A percentile compares a stretch with the other conserved stretches of the same genome.
Conservation (phyloP, 2,329 filamentous ascomycete species). For the Fusarium oxysporum region DNA sequence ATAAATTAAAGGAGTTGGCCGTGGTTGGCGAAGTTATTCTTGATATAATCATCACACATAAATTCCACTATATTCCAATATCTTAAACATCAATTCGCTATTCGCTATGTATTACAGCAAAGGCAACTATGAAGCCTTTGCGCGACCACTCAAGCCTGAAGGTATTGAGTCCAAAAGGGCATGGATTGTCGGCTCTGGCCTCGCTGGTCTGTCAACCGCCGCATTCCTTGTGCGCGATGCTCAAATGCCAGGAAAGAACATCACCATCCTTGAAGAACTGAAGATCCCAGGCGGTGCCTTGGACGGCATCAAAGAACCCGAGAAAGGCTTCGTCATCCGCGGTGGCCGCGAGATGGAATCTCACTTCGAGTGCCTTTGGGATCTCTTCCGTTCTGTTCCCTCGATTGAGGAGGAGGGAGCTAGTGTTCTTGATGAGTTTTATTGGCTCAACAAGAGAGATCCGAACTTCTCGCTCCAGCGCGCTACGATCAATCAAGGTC, state of each 20-base stretch:
- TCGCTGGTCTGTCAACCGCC: neutral
- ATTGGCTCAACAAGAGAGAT: slow-evolving; percentile 10
- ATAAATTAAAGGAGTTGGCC: neutral
- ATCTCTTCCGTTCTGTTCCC: slow-evolving; percentile 4
- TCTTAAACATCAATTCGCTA: too few species aligned
- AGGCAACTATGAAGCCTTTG: slow-evolving; percentile 4
- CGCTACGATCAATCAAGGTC: neutral
- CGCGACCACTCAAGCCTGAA: neutral
- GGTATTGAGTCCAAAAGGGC: neutral
- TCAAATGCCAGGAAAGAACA: slow-evolving; percentile 5
- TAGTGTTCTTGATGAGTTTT: slow-evolving; percentile 3
- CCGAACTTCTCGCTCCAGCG: neutral
- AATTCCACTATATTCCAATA: neutral
- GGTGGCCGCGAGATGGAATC: slow-evolving; percentile 7
- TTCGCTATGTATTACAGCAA: slow-evolving; percentile 1
- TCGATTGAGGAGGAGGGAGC: neutral
- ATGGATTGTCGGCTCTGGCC: slow-evolving; percentile 4
- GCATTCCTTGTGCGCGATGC: slow-evolving; percentile 8
- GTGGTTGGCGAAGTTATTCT: neutral
- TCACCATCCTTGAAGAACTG: slow-evolving; percentile 6
- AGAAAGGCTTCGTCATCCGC: slow-evolving; percentile 1
- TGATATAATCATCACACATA: neutral
- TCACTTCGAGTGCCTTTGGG: slow-evolving; percentile 8
- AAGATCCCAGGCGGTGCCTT: neutral
- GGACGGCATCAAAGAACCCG: neutral